Base-by-base conservation (phyloP, 345 rosid species). In the Triadica sebifera region DNA sequence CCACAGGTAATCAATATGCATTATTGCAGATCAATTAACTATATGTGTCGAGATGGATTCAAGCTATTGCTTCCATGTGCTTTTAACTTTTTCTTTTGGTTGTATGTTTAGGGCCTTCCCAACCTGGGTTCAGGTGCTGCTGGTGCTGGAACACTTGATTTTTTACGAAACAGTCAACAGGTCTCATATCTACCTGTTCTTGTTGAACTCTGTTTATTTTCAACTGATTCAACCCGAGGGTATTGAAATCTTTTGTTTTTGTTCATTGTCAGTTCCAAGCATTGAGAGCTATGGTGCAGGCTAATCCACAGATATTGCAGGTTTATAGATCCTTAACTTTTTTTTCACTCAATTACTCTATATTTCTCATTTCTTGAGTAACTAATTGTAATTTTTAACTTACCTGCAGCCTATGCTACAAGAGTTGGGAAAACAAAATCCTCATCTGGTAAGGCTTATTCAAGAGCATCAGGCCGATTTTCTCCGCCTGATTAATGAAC, bases 381-480 rank as follows among this genome's bases (percentile, higher is more conserved):
- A 58, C 52, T 73, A 47, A 37, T 16, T 52, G 12, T 59, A 41
- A n/a, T n/a, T n/a, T n/a, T n/a, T n/a, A 73, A 49, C 41, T 29
- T 46, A 20, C 77, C 66, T 74, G 75, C 86, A 93, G 98, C 98
- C 96, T 50, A 88, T 91, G 98, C 94, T 93, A 81, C 98, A 89
- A 80, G 96, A 93, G 73, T 80, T 93, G 77, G 97, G 98, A 47
- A 90, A 90, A 68, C 96, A 93, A 73, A 91, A 93, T 79, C 98
- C 97, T 77, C 85, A 91, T 24, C 79, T 93, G 45, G 84, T 91
- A 90, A 83, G 93, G 68, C 86, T 92, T 72, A 90, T 94, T 77
- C 97, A 90, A 87, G 98, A 90, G 73, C 97, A 90, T 73, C 96
- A 90, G 73, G 85, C 90, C 24, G 98, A 94, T 69, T 94, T 94